Base-by-base conservation (phyloP, 371 early-diverging fungal species). In the Syncephalastrum contaminatum region DNA sequence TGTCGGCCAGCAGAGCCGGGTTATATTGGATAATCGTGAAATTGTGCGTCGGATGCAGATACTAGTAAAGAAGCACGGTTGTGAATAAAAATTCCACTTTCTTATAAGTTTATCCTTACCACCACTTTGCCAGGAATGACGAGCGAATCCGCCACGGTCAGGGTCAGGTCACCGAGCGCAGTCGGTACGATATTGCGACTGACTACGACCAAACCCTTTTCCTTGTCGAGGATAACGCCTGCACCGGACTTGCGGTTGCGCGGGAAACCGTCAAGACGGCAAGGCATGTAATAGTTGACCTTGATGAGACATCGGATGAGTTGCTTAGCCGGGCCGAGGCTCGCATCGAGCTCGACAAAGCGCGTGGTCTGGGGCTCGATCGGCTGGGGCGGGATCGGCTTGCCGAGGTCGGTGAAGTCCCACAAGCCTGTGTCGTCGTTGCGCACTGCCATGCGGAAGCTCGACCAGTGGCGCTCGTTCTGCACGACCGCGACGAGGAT, bases 41-140 rank as follows among this genome's bases (percentile, higher is more conserved):
- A 61, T 90, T 91, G 50, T 92, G 92, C 2, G 88, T 86, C n/a
- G 92, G 92, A 59, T 94, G 92, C n/a, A 91, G 69, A 60, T 86
- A 91, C 59, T 78, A 62, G 6, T 8, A 10, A 30, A 30, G 0
- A 30, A 30, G 13, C 25, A 25, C 25, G 4, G 25, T 7, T 25
- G 25, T 25, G 25, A 25, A 7, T 25, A 25, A 4, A 3, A 3
- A 4, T 3, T 25, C 25, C 25, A 5, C 25, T 25, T 25, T 25
- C 3, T 25, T n/a, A n/a, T n/a, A n/a, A n/a, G n/a, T n/a, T n/a
- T 13, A n/a, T 51, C 20, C 60, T 69, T 66, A 76, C 72, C 30
- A 87, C 76, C 45, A 91, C 81, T 60, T 80, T 81, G 56, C 83
- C 88, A 19, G 92, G 94, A 15, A 93, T 87, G 42, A 88, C 82